Evolutionary conservation across 305 asterid species (phyloP).

Genomic region (Solanum hybrid): DNA sequence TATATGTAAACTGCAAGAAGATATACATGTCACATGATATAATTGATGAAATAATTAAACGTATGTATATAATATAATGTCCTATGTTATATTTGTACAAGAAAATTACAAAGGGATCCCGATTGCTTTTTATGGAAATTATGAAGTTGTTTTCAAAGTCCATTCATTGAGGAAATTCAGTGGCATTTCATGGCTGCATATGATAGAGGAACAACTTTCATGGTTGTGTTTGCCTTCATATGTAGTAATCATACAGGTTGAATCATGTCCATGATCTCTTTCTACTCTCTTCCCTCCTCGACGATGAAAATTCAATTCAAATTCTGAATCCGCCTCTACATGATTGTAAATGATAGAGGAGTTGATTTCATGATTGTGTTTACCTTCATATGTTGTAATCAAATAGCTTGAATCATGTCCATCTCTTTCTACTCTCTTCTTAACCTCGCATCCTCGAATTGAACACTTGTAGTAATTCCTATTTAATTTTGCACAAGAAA

Average conservation of each 20-base stretch:
- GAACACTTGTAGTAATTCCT: conserved; percentile 33
- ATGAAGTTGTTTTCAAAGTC: background rate
- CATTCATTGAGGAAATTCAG: background rate
- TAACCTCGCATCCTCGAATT: conserved; percentile 23
- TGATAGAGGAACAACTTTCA: background rate
- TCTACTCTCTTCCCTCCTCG: background rate
- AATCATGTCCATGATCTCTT: background rate
- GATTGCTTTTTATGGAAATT: background rate
- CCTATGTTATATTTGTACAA: background rate
- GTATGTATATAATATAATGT: background rate
- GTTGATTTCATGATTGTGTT: background rate
- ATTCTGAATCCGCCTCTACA: background rate
- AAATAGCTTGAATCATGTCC: background rate
- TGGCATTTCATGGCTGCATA: background rate
- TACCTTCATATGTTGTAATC: background rate
- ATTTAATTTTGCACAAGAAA: background rate
- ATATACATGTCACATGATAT: background rate
- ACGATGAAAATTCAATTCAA: background rate
- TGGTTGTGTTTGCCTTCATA: background rate
- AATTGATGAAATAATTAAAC: background rate
- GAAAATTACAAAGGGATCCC: background rate
- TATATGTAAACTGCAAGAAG: no score
- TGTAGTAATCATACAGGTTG: background rate
- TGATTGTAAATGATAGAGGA: background rate
- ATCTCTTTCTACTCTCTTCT: background rate